Conservation (phyloP, 768 basidiomycete species). For the Rhodocollybia butyracea region DNA sequence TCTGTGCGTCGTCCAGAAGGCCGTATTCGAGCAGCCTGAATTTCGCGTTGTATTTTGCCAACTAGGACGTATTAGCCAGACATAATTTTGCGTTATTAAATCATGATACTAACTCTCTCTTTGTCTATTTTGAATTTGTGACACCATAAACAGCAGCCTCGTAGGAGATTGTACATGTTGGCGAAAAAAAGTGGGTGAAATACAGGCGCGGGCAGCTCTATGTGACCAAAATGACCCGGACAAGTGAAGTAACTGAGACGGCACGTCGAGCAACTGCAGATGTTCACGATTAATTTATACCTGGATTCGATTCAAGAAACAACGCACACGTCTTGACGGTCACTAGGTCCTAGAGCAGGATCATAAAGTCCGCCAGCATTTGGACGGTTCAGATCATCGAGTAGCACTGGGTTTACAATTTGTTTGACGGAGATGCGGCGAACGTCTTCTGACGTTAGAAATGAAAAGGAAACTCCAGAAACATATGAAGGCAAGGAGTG, state of each 20-base stretch:
- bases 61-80: conserved; percentile 38
- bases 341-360: conserved; percentile 88
- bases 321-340: conserved; percentile 86
- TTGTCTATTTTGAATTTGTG: conserved; percentile 84
- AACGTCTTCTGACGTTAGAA: conserved; percentile 84
- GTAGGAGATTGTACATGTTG: conserved; percentile 83
- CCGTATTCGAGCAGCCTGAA: conserved; percentile 88
- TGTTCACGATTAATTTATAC: conserved; percentile 9
- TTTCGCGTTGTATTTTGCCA: conserved; percentile 82
- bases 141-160: conserved; percentile 90
- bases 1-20: conserved; percentile 75
- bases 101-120: conserved; percentile 52
- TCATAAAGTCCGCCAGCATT: conserved; percentile 94
- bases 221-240: conserved; percentile 98
- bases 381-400: conserved; percentile 92
- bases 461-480: conserved; percentile 86
- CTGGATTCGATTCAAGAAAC: neutral
- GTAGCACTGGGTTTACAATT: conserved; percentile 86
- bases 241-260: conserved; percentile 90
- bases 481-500: conserved; percentile 85
- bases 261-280: conserved; percentile 85
- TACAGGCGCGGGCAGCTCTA: conserved; percentile 91
- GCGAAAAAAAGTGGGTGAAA: conserved; percentile 96
- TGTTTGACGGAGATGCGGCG: conserved; percentile 96
- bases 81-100: neutral